Evolutionary conservation across 441 rosid species (phyloP), one percentile per base, ranked within the genome.

Genomic region (Populus hybrid): DNA sequence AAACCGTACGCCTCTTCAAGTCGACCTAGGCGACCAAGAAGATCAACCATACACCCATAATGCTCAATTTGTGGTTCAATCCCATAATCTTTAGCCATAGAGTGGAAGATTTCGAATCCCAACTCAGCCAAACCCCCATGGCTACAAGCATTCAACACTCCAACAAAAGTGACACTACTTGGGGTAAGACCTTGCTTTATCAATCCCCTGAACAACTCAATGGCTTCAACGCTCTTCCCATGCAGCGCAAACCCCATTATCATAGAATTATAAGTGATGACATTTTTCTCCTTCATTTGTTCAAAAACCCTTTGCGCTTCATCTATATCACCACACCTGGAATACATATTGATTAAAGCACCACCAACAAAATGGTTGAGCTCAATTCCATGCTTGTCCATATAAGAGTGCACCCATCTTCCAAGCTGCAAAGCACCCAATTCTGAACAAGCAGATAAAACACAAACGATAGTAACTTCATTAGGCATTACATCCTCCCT

Each of bases 1-100:
- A 92, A 86, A 77, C 81, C 77, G 50, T 81, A 73, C 57, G 95
- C 99, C 78, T 90, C 90, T 71, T 81, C 77, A 38, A 92, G 82
- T 73, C 86, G 86, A 54, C 98, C 98, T 40, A 90, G 90, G n/a
- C 98, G 87, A 36, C 99, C 96, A n/a, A 95, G 81, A 81, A 93
- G 90, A 85, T 95, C 97, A 76, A 93, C 93, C 80, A 95, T 74
- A 24, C 98, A 95, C 66, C 95, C 85, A 76, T 83, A 88, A 82
- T 95, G 98, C 85, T 92, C 95, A 1, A 86, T 86, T 40, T 90
- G 89, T 38, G 93, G 93, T 75, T 86, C 83, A 87, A 95, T 74
- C 11, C 83, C 73, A 74, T 85, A 87, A 67, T 81, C 78, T 70
- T 67, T 80, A 76, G 85, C 76, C 98, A 95, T 90, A 57, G 77